Conservation (phyloP, 192 early-diverging fungal species). For the Obelidium mucronatum region DNA sequence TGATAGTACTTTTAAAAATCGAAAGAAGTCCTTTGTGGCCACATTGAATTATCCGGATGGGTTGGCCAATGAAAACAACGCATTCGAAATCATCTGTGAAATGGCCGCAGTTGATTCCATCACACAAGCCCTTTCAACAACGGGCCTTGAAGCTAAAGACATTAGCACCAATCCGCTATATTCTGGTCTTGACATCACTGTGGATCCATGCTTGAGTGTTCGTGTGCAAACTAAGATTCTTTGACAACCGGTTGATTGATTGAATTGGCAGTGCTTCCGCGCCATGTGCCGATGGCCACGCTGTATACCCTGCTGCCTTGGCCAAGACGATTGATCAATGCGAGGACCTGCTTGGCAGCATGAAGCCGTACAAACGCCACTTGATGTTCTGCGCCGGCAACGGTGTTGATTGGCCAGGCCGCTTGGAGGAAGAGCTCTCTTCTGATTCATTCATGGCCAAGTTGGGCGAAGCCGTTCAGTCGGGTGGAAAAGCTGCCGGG, state of each 20-base stretch:
- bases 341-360: conserved; percentile 34
- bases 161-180: too few species aligned
- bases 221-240: background rate
- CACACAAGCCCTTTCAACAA: background rate
- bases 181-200: conserved; percentile 42
- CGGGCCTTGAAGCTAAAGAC: too few species aligned
- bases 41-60: too few species aligned
- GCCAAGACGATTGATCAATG: conserved; percentile 44
- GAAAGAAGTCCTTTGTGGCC: too few species aligned
- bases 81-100: background rate
- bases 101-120: background rate
- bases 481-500: background rate
- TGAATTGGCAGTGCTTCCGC: conserved; percentile 33
- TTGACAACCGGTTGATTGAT: background rate
- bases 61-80: too few species aligned
- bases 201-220: conserved; percentile 47
- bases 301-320: conserved; percentile 49
- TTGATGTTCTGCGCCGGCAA: conserved; percentile 44
- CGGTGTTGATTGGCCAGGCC: conserved; percentile 42
- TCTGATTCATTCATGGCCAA: conserved; percentile 21
- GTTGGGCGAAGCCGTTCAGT: background rate
- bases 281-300: conserved; percentile 47
- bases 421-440: conserved; percentile 38
- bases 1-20: too few species aligned
- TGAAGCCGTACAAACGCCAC: conserved; percentile 60